phyloP scores from a whole-genome alignment of 208 protist species.

The Chromosphaera perkinsii region DNA sequence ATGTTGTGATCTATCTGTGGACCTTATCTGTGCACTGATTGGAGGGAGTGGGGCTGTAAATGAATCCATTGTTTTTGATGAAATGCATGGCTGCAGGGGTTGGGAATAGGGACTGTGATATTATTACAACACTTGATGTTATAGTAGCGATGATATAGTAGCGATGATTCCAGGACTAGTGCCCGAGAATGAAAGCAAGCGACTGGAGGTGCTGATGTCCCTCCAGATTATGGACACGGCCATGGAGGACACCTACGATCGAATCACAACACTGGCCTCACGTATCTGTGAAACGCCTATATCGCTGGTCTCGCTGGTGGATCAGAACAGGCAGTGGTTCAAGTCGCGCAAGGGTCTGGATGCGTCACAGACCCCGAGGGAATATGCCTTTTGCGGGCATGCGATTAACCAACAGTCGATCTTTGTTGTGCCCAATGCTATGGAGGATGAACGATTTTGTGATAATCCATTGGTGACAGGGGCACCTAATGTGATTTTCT shows the following conservation, averaged over 20 bases:
- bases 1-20: too few species aligned
- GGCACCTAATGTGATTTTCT: background rate
- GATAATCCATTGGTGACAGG: background rate
- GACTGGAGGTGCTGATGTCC: background rate
- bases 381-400: background rate
- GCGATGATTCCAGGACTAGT: too few species aligned
- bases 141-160: too few species aligned
- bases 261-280: background rate
- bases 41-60: background rate
- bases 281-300: background rate
- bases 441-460: background rate
- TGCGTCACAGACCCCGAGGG: background rate
- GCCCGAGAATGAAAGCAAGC: background rate
- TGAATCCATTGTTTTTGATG: background rate
- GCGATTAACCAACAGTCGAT: background rate
- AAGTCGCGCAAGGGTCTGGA: background rate
- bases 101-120: too few species aligned
- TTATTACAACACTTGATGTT: too few species aligned
- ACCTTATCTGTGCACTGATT: too few species aligned
- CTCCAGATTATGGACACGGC: background rate
- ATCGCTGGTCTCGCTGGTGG: background rate
- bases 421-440: background rate
- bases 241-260: background rate
- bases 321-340: background rate
- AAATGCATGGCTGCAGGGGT: background rate